Base-by-base conservation (phyloP, 495 filamentous ascomycete species). In the Xeromyces bisporus region DNA sequence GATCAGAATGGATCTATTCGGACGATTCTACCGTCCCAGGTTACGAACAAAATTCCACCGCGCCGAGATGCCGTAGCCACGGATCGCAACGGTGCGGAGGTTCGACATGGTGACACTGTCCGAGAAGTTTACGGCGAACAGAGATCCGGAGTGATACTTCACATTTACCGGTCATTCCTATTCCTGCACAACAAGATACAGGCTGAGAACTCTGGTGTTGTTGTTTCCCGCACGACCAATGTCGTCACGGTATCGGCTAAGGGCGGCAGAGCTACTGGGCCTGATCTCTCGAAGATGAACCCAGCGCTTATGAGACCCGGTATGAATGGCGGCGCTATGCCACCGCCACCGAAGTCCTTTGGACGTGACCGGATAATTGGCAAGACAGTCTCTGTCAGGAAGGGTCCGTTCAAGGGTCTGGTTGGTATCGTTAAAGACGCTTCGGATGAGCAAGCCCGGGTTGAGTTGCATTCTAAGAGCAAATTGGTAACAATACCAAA, bases 381-480 rank as follows among this genome's bases (percentile, higher is more conserved):
- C 12, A 84, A 96, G 56, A 96, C 85, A 1, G 83, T 96, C 21
- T 79, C 69, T 17, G 74, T 96, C 36, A 62, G 73, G 28, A 78
- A 71, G 43, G 91, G 91, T 7, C 71, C 73, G 1, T 80, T 84
- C 55, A 99, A 99, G 56, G 89, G 87, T 30, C 61, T 93, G 9
- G 64, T 99, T 28, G 91, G 91, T 39, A 92, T 93, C 34, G 81
- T 99, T 40, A 92, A 91, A 44, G 84, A 96, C 46, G 73, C 91
- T 0, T 86, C 79, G 0, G 84, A 91, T 35, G 67, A 65, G 0
- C 72, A 77, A 38, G 87, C 80, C 17, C 75, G 84, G 13, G 78
- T 99, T 21, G 91, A 96, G 53, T 62, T 99, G 15, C 86, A 94
- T 51, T 80, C 83, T 14, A 89, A 86, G 54, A 77, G 71, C 55